Percentiles rank a stretch among this genome's conserved stretches.
Evolutionary conservation across 148 eudicot species (phyloP).

Genomic region (Vaccinium darrowii): DNA sequence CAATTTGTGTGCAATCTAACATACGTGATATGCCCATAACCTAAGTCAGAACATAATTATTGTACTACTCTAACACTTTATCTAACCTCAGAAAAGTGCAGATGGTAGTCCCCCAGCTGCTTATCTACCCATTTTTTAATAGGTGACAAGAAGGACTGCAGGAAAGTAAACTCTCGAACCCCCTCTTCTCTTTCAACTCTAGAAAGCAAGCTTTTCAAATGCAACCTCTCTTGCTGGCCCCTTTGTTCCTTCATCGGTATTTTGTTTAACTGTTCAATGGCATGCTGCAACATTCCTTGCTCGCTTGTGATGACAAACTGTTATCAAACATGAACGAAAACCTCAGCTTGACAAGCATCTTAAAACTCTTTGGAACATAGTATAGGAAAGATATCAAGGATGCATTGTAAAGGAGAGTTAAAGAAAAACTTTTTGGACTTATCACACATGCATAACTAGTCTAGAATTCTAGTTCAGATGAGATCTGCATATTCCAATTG

Average conservation of each 20-base stretch:
- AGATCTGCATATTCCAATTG: background rate
- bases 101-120: slow-evolving; percentile 88
- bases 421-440: background rate
- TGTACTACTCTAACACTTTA: slow-evolving; percentile 13
- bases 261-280: slow-evolving; percentile 80
- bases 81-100: slow-evolving; percentile 75
- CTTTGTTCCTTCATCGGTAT: slow-evolving; percentile 92
- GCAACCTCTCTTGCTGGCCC: slow-evolving; percentile 92
- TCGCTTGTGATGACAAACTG: slow-evolving; percentile 92
- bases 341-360: background rate
- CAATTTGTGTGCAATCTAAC: background rate
- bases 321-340: slow-evolving; percentile 14
- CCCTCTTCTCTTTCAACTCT: slow-evolving; percentile 65
- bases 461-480: background rate
- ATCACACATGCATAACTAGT: background rate
- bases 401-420: background rate
- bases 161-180: slow-evolving; percentile 59
- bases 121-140: slow-evolving; percentile 89
- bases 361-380: background rate
- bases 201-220: slow-evolving; percentile 78
- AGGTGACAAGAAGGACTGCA: slow-evolving; percentile 82
- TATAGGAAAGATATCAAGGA: background rate
- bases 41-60: background rate
- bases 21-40: background rate
- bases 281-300: slow-evolving; percentile 72